Conservation (phyloP, 371 early-diverging fungal species). For the Mucor saturninus region DNA sequence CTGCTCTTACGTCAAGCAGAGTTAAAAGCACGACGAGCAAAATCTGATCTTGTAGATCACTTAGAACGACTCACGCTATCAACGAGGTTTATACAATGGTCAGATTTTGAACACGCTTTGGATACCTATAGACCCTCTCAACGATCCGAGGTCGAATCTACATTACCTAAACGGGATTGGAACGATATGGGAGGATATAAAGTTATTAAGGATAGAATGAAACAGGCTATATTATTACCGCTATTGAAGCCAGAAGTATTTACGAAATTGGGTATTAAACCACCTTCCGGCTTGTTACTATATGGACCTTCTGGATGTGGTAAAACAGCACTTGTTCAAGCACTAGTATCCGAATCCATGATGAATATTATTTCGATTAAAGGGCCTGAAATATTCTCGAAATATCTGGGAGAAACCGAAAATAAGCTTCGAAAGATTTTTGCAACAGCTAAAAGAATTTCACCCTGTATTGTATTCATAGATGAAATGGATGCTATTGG, state of each 20-base stretch:
- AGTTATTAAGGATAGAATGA: conserved; percentile 66
- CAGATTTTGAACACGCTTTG: conserved; percentile 55
- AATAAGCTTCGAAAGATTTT: conserved; percentile 80
- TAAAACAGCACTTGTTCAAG: conserved; percentile 82
- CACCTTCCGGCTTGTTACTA: conserved; percentile 81
- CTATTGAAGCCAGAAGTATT: conserved; percentile 66
- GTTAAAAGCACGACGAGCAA: conserved; percentile 41
- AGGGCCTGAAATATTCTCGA: conserved; percentile 84
- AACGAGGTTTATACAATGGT: conserved; percentile 28
- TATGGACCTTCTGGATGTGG: conserved; percentile 92
- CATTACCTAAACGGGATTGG: conserved; percentile 47
- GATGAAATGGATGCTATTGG: conserved; percentile 92
- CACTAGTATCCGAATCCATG: conserved; percentile 69
- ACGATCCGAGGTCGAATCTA: conserved; percentile 54
- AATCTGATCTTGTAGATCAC: conserved; percentile 18
- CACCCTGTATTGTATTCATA: conserved; percentile 90
- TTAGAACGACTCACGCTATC: conserved; percentile 7
- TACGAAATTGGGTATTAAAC: conserved; percentile 68
- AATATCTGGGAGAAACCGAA: conserved; percentile 94
- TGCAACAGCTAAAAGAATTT: conserved; percentile 76
- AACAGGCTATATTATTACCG: conserved; percentile 77
- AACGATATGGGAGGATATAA: conserved; percentile 58
- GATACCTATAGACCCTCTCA: conserved; percentile 53
- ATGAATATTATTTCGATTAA: conserved; percentile 81
- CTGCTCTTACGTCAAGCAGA: conserved; percentile 53